Evolutionary conservation across 257 asterid species (phyloP), one percentile per base, ranked within the genome.

Genomic region (Verbascum thapsus): DNA sequence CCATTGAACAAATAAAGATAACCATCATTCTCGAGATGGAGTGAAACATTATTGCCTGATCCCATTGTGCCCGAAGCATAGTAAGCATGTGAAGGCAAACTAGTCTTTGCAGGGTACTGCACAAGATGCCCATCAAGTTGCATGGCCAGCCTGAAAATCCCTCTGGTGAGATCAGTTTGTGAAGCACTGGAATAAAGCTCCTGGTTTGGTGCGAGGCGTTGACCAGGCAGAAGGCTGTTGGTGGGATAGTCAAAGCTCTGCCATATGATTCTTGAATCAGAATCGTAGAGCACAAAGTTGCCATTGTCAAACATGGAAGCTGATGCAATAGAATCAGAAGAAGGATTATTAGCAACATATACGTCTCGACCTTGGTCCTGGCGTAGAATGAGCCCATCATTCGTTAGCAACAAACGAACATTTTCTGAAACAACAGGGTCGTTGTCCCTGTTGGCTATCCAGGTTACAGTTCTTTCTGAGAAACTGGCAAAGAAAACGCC

Each of bases 221-320:
- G 88, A 0, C 79, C 78, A 0, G 81, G 74, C 50, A 83, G 59
- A 18, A 86, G 72, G 0, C 85, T 68, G 64, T 81, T 59, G 0
- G 86, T 83, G 3, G 86, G 90, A 51, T 68, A 0, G 12, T 74
- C 85, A 26, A 76, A 81, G 73, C 88, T 86, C 73, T 71, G 87
- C 95, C 95, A 83, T 1, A 63, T 58, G 16, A 74, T 16, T 8
- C 10, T 35, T 1, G 32, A 38, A 13, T 22, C 23, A 5, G 72
- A 59, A 55, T 54, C 6, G 34, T 79, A 81, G 15, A 85, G 67
- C 35, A 80, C 87, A 16, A 83, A 80, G 66, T 85, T 83, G 0
- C 90, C 94, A n/a, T 51, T 72, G 43, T 85, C 80, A 6, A 64
- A 74, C 81, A 85, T 78, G 8, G 84, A 70, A 23, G 84, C 90